Percentiles rank a stretch among this genome's conserved stretches.
These are phyloP conservation scores for Brettanomyces sp. DNA, from an alignment of 805 yeast species.

Conservation along the genomic window DNA sequence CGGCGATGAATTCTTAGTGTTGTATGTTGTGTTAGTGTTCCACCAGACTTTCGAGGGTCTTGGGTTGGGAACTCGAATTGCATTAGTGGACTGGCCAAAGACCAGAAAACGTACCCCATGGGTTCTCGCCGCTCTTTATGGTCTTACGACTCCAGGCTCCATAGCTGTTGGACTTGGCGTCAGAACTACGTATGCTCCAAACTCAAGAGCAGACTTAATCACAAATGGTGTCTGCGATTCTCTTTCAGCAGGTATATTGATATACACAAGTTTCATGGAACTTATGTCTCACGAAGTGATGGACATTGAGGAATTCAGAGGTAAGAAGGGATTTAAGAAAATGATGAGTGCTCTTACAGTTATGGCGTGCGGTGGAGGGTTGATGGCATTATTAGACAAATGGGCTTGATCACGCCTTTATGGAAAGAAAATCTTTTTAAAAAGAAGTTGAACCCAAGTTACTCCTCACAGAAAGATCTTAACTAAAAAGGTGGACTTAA, in stretches of 20 bases:
- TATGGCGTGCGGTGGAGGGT: conserved; percentile 49
- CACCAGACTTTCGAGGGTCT: conserved; percentile 77
- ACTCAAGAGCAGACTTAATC: conserved; percentile 43
- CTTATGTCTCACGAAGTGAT: conserved; percentile 64
- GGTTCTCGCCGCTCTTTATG: conserved; percentile 38
- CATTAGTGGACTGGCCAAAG: conserved; percentile 34
- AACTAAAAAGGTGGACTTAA: too few relatives aligned
- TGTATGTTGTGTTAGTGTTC: conserved; percentile 52
- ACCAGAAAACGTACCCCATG: conserved; percentile 37
- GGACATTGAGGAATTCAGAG: conserved; percentile 44
- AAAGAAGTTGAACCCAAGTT: too few relatives aligned
- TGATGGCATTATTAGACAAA: conserved; percentile 62
- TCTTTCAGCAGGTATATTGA: conserved; percentile 59
- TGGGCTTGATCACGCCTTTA: conserved; percentile 37
- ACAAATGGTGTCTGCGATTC: conserved; percentile 62
- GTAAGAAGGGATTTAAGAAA: conserved; percentile 29
- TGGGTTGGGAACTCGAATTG: conserved; percentile 66
- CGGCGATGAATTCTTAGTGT: conserved; percentile 57
- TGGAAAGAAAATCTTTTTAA: too few relatives aligned
- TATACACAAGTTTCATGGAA: conserved; percentile 66
- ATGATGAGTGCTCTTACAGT: conserved; percentile 38
- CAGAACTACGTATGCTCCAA: conserved; percentile 44
- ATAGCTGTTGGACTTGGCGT: conserved; percentile 68
- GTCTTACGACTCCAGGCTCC: conserved; percentile 56
- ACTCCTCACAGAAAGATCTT: too few relatives aligned